Evolutionary conservation across 495 filamentous ascomycete species (phyloP).

Genomic region (Tetracladium marchalianum): DNA sequence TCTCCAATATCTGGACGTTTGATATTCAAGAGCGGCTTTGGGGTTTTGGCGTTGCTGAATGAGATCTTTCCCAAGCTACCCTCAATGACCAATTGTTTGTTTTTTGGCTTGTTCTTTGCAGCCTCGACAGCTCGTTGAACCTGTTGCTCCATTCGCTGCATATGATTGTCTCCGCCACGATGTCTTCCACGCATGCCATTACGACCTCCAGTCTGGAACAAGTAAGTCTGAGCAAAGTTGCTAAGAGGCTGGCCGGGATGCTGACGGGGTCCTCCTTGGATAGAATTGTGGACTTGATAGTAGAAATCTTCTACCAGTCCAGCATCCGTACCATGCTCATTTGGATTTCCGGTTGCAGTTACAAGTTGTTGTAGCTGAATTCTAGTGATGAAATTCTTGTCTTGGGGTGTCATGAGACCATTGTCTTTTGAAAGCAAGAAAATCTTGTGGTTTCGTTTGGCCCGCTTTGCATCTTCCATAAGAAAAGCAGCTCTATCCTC

Average conservation of each 20-base stretch:
- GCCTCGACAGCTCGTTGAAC: conserved; percentile 95
- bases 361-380: conserved; percentile 97
- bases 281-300: conserved; percentile 92
- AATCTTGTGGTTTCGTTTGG: conserved; percentile 98
- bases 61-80: conserved; percentile 98
- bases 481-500: conserved; percentile 69
- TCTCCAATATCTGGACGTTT: conserved; percentile 73
- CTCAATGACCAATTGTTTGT: conserved; percentile 95
- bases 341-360: conserved; percentile 76
- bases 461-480: conserved; percentile 84
- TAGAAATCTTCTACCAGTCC: conserved; percentile 90
- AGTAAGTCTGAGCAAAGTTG: conserved; percentile 95
- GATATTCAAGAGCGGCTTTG: conserved; percentile 87
- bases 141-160: conserved; percentile 98
- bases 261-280: conserved; percentile 76
- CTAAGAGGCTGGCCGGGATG: conserved; percentile 84
- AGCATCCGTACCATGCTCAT: conserved; percentile 68
- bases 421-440: conserved; percentile 88
- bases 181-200: conserved; percentile 61
- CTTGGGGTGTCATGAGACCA: conserved; percentile 95
- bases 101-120: conserved; percentile 93
- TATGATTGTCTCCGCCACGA: conserved; percentile 83
- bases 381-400: conserved; percentile 98
- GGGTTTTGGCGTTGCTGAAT: conserved; percentile 96
- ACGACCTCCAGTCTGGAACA: conserved; percentile 82